A percentile compares a stretch with the other conserved stretches of the same genome.
phyloP scores from a whole-genome alignment of 768 basidiomycete species.

The Saitozyma podzolica region DNA sequence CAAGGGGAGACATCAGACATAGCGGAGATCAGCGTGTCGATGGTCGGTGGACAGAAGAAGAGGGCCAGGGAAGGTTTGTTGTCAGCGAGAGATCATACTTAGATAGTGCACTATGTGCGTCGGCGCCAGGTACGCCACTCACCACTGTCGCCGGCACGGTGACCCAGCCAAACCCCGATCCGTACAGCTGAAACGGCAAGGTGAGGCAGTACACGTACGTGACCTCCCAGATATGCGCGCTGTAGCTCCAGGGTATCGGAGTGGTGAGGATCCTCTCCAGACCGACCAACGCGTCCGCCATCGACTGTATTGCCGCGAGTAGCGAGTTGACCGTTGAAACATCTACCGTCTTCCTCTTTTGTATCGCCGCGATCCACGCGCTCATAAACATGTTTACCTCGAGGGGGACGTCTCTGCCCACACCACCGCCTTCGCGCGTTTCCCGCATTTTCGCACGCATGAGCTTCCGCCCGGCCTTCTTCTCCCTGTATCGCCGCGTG shows the following conservation, averaged over 20 bases:
- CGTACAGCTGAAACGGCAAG: constrained; percentile 48
- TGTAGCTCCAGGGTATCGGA: constrained; percentile 49
- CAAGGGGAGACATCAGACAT: too few relatives aligned
- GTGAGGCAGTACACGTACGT: constrained; percentile 47
- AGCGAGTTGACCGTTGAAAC: constrained; percentile 45
- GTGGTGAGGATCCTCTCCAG: constrained; percentile 50
- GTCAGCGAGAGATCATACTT: not conserved
- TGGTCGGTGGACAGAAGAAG: too few relatives aligned
- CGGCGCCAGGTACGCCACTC: constrained; percentile 7
- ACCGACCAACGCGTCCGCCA: constrained; percentile 39
- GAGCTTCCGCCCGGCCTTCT: constrained; percentile 12
- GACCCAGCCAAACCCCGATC: constrained; percentile 44
- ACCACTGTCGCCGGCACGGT: constrained; percentile 49
- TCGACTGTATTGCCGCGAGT: constrained; percentile 24
- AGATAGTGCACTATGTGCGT: not conserved
- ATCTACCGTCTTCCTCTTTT: constrained; percentile 43
- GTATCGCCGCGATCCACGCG: constrained; percentile 37
- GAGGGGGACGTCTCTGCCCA: constrained; percentile 42
- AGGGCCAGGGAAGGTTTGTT: too few relatives aligned
- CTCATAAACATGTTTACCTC: constrained; percentile 49
- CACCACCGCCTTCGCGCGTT: constrained; percentile 22
- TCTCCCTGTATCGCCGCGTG: constrained; percentile 21
- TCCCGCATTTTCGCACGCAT: constrained; percentile 9
- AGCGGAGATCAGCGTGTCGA: too few relatives aligned
- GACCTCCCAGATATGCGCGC: constrained; percentile 48